Conservation (phyloP, 2,329 filamentous ascomycete species). For the Leptographium procerum region DNA sequence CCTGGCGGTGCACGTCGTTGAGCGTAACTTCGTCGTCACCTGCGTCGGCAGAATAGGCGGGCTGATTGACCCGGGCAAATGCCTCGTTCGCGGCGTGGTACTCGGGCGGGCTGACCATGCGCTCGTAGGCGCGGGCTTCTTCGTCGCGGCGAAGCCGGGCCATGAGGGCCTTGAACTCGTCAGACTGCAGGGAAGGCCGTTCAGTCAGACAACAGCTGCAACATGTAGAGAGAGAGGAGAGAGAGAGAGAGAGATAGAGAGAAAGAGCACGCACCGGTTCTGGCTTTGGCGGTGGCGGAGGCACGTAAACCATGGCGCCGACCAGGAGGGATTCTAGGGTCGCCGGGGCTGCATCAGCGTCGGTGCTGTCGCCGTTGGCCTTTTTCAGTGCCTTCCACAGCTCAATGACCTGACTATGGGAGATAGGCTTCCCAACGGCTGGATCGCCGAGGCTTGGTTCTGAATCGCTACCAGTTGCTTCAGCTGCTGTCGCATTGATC, state of each 20-base stretch:
- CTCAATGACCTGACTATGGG: constrained; percentile 56
- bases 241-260: background rate
- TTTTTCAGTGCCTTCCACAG: constrained; percentile 43
- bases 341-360: constrained; percentile 17
- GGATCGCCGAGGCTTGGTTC: constrained; percentile 41
- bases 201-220: constrained; percentile 11
- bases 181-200: constrained; percentile 40
- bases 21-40: constrained; percentile 55
- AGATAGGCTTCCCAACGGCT: constrained; percentile 54
- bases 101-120: constrained; percentile 56
- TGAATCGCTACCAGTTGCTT: background rate
- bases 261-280: constrained; percentile 46
- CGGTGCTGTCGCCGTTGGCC: background rate
- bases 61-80: constrained; percentile 43
- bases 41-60: constrained; percentile 31
- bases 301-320: constrained; percentile 60
- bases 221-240: background rate
- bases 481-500: background rate
- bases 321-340: constrained; percentile 60
- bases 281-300: constrained; percentile 70
- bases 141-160: constrained; percentile 69
- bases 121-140: constrained; percentile 71
- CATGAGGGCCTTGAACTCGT: constrained; percentile 84
- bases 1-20: constrained; percentile 66
- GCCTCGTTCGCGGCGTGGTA: constrained; percentile 32